Percentiles rank a stretch among this genome's conserved stretches.
phyloP scores from a whole-genome alignment of 495 filamentous ascomycete species.

The Halenospora varia region DNA sequence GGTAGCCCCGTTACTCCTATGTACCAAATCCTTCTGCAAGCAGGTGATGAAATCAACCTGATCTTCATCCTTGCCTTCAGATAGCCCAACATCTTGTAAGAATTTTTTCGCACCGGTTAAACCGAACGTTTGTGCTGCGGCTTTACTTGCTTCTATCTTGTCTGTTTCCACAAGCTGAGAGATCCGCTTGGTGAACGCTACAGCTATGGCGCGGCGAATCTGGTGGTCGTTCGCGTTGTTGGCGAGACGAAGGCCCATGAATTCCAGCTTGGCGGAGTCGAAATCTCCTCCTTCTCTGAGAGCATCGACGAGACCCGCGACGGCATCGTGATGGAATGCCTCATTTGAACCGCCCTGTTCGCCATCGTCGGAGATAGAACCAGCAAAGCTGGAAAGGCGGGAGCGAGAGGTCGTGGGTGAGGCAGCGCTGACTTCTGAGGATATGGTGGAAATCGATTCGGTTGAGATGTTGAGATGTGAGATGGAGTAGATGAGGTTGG shows the following conservation, averaged over 20 bases:
- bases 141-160: conserved; percentile 54
- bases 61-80: conserved; percentile 52
- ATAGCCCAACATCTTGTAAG: conserved; percentile 47
- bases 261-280: conserved; percentile 85
- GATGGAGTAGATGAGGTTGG: conserved; percentile 62
- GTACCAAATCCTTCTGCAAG: conserved; percentile 72
- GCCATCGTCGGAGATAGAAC: conserved; percentile 37
- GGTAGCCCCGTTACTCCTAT: conserved; percentile 48
- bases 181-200: conserved; percentile 79
- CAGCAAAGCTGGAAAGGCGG: conserved; percentile 45
- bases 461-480: conserved; percentile 63
- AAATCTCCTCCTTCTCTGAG: conserved; percentile 68
- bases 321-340: conserved; percentile 84
- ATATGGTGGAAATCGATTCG: conserved; percentile 69
- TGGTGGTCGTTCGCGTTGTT: conserved; percentile 85
- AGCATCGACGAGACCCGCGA: conserved; percentile 76
- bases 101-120: conserved; percentile 44
- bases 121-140: conserved; percentile 55
- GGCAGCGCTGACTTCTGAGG: conserved; percentile 35
- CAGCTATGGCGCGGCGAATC: conserved; percentile 79
- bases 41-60: conserved; percentile 83
- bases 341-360: conserved; percentile 47
- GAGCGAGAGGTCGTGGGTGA: conserved; percentile 30
- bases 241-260: conserved; percentile 82
- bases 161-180: conserved; percentile 63